Evolutionary conservation across 202 grass and related monocot genomes (phyloP), one percentile per base, ranked within the genome.

Genomic region (Hordeum pubiflorum): DNA sequence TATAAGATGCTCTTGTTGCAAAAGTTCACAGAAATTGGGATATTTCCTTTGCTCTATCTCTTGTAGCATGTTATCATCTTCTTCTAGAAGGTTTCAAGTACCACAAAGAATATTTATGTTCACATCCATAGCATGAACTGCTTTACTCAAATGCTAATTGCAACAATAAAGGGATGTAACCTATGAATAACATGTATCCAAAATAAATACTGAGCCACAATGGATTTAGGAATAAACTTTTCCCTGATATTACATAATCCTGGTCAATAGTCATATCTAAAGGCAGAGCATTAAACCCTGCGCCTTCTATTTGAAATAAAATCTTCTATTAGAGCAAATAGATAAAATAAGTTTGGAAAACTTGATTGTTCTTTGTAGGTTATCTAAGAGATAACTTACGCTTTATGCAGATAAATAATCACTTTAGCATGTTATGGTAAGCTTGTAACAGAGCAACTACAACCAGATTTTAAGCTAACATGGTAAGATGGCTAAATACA

Each of bases 211-310:
- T 48, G 14, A 73, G 48, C 39, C 55, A 38, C 66, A 71, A 6
- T 78, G 65, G 74, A 57, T 23, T 34, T 46, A 36, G 34, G 10
- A 64, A 44, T 31, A 32, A 62, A 26, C 44, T 3, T 64, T 63
- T 17, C 43, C 13, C 21, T 76, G 76, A 63, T 78, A 65, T 31
- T 72, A 33, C 24, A 79, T 40, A 20, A 65, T 38, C 26, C 22
- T 64, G 38, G 20, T 63, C 75, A 87, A 79, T 74, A 17, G 71
- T 66, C 52, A 56, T 37, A 46, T 79, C 36, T 82, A 58, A 46
- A 78, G 32, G 40, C 5, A 69, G 13, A 69, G 3, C 33, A 41
- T 4, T 29, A 77, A 70, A 70, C 1, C 20, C 14, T 63, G 69
- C 6, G 6, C 69, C 8, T 72, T 72, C 75, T 57, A 78, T 23